These are phyloP conservation scores for Mucuna pruriens DNA, from an alignment of 306 rosid species.

Conservation along the genomic window DNA sequence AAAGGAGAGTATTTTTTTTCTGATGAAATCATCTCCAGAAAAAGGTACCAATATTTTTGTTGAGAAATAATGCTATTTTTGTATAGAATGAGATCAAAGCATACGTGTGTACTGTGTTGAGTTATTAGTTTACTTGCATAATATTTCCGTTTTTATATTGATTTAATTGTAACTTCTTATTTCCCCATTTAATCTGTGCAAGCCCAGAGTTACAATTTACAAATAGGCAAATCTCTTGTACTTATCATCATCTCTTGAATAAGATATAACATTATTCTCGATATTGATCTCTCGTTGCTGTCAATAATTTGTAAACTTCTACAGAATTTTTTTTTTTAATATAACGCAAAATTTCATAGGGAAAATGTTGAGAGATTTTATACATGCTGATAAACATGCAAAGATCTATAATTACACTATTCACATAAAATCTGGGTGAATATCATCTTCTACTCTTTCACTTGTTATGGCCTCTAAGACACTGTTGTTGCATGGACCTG, in stretches of 20 bases:
- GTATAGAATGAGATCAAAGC: not conserved
- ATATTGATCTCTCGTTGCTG: not conserved
- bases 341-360: not conserved
- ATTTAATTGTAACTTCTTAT: no score
- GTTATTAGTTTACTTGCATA: not conserved
- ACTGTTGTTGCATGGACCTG: not conserved
- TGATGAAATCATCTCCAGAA: no score
- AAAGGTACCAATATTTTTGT: not conserved
- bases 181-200: no score
- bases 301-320: not conserved
- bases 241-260: no score
- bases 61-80: not conserved
- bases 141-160: not conserved
- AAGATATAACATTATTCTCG: not conserved
- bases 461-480: constrained; percentile 41
- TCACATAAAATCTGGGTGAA: constrained; percentile 85
- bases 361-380: not conserved
- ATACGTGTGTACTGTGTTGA: not conserved
- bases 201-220: no score
- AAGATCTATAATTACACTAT: not conserved
- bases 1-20: no score
- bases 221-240: no score
- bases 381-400: not conserved
- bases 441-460: constrained; percentile 75
- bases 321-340: not conserved